Percentiles rank a stretch among this genome's conserved stretches.
Conservation (phyloP, 176 grass and related monocot species). For the Ampelocalamus luodianensis region DNA sequence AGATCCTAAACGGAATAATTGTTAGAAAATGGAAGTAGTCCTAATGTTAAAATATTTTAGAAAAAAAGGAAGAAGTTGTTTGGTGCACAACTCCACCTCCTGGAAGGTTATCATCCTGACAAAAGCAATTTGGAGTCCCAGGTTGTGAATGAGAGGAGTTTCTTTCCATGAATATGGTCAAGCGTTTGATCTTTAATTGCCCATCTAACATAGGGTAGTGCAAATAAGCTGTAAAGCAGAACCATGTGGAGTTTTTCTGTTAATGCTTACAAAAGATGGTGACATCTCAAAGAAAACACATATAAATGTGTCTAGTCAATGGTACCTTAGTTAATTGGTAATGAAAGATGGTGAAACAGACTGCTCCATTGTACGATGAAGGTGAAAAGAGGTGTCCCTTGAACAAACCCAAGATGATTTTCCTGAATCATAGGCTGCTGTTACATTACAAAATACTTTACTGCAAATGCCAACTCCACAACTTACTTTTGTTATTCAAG, state of each 20-base stretch:
- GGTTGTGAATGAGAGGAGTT: conserved; percentile 47
- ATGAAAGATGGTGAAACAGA: conserved; percentile 34
- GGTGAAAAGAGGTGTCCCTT: background rate
- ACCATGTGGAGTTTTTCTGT: conserved; percentile 27
- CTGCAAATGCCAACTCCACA: background rate
- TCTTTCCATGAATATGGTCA: conserved; percentile 42
- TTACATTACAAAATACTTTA: conserved; percentile 34
- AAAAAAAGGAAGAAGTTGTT: conserved; percentile 49
- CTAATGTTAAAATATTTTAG: conserved; percentile 30
- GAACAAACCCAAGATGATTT: conserved; percentile 18
- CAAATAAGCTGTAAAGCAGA: conserved; percentile 17
- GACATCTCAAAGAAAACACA: conserved; percentile 26
- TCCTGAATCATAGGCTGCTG: background rate
- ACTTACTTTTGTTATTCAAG: background rate
- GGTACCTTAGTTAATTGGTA: conserved; percentile 22
- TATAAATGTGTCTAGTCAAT: background rate
- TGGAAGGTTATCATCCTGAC: conserved; percentile 22
- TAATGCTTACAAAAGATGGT: conserved; percentile 18
- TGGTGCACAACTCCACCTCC: conserved; percentile 37
- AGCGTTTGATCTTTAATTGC: conserved; percentile 45
- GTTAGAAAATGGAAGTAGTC: background rate
- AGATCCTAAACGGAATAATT: conserved; percentile 36
- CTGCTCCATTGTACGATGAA: conserved; percentile 16
- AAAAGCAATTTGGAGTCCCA: conserved; percentile 39
- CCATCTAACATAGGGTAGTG: conserved; percentile 27